phyloP scores from a whole-genome alignment of 2,329 filamentous ascomycete species.

The Pseudogymnoascus sp. region DNA sequence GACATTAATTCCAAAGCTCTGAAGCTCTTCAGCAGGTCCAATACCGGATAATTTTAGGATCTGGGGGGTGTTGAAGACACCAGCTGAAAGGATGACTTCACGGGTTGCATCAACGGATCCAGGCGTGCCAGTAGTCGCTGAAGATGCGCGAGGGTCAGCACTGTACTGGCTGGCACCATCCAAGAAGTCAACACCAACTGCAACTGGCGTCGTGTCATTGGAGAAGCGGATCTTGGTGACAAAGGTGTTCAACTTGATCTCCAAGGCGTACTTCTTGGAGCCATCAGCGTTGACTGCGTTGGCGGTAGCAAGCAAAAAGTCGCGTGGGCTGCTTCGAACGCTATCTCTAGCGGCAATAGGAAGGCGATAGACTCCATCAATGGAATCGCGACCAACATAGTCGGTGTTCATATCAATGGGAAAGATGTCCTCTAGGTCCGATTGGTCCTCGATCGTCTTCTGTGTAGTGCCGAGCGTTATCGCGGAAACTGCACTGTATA shows the following conservation, averaged over 20 bases:
- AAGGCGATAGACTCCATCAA: slow-evolving; percentile 21
- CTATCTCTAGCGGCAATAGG: slow-evolving; percentile 17
- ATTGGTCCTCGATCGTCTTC: slow-evolving; percentile 9
- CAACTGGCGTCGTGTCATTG: slow-evolving; percentile 27
- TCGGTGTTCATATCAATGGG: slow-evolving; percentile 22
- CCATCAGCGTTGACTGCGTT: slow-evolving; percentile 19
- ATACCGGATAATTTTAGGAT: slow-evolving; percentile 40
- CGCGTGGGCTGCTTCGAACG: slow-evolving; percentile 18
- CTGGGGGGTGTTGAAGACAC: slow-evolving; percentile 38
- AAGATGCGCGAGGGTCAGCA: slow-evolving; percentile 33
- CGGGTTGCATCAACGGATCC: slow-evolving; percentile 27
- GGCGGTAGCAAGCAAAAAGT: slow-evolving; percentile 22
- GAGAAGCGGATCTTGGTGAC: slow-evolving; percentile 38
- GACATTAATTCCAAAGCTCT: slow-evolving; percentile 39
- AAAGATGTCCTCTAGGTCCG: slow-evolving; percentile 13
- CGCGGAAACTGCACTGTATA: slow-evolving; percentile 17
- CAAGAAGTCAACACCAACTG: slow-evolving; percentile 38
- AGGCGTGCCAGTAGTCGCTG: slow-evolving; percentile 19
- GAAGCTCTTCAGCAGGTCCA: slow-evolving; percentile 32
- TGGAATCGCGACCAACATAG: slow-evolving; percentile 14
- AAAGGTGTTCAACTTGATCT: slow-evolving; percentile 22
- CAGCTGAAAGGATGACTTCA: slow-evolving; percentile 42
- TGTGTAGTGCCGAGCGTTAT: slow-evolving; percentile 13
- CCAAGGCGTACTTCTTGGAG: slow-evolving; percentile 19
- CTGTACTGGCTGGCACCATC: slow-evolving; percentile 36